Conservation (phyloP, 2,329 filamentous ascomycete species). For the Paraconiothyrium sp. region DNA sequence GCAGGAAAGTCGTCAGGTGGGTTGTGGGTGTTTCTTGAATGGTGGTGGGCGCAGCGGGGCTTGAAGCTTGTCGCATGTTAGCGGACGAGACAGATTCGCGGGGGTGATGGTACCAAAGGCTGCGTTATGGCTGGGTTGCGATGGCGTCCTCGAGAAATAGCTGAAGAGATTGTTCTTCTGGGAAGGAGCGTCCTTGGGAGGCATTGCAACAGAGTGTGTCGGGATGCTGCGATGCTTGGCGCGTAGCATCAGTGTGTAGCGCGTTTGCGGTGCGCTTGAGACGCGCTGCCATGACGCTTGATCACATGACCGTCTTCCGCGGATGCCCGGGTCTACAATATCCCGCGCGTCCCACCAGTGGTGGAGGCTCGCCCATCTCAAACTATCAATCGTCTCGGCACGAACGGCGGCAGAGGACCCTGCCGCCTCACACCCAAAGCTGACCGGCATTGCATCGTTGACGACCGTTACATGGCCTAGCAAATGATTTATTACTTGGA, state of each 20-base stretch:
- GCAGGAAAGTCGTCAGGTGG: not conserved
- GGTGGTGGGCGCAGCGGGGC: conserved; percentile 5
- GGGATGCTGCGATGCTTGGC: conserved; percentile 17
- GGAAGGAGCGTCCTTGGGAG: conserved; percentile 25
- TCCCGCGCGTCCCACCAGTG: not conserved
- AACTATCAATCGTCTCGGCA: conserved; percentile 4
- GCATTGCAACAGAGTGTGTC: conserved; percentile 13
- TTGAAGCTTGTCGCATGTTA: conserved; percentile 5
- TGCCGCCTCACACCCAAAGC: not conserved
- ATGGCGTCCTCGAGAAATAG: conserved; percentile 55
- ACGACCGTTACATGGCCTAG: not conserved
- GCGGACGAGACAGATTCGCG: not conserved
- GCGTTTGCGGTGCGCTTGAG: not conserved
- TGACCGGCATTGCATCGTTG: not conserved
- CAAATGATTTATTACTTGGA: not conserved
- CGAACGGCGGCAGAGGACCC: not conserved
- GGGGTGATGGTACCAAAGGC: conserved; percentile 27
- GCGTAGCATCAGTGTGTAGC: conserved; percentile 3
- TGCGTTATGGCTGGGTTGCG: conserved; percentile 26
- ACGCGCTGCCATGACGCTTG: conserved; percentile 3
- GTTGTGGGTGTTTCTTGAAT: conserved; percentile 4
- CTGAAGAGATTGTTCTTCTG: conserved; percentile 52
- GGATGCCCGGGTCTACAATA: not conserved
- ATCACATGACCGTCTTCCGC: conserved; percentile 7
- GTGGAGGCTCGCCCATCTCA: not conserved